Conservation (phyloP, 371 early-diverging fungal species). For the Batkoa obscura region DNA sequence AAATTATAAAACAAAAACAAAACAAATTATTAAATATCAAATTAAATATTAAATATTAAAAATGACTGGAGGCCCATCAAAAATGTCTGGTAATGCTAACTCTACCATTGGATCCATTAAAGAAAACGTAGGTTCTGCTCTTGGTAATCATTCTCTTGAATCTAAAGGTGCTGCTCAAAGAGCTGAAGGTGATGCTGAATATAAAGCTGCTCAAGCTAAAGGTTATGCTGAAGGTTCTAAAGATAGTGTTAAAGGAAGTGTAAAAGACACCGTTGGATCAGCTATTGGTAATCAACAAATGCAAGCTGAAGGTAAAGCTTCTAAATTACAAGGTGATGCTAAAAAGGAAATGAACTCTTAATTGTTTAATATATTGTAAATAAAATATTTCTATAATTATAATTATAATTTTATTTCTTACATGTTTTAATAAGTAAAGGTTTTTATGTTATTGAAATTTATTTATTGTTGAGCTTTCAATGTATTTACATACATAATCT, state of each 20-base stretch:
- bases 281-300: slow-evolving; percentile 16
- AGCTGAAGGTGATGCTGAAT: slow-evolving; percentile 11
- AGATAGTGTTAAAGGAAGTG: slow-evolving; percentile 17
- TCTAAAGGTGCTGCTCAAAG: slow-evolving; percentile 13
- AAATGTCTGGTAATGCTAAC: slow-evolving; percentile 8
- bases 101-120: slow-evolving; percentile 13
- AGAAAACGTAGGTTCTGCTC: slow-evolving; percentile 11
- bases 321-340: slow-evolving; percentile 16
- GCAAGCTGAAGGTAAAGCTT: slow-evolving; percentile 19
- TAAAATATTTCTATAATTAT: no score
- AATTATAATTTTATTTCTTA: no score
- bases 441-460: no score
- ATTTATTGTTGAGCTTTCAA: no score
- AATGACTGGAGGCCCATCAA: slow-evolving; percentile 3
- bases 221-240: slow-evolving; percentile 9
- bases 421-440: no score
- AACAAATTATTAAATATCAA: no score
- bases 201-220: slow-evolving; percentile 9
- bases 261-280: slow-evolving; percentile 20
- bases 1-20: no score
- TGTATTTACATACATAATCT: no score
- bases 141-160: slow-evolving; percentile 9
- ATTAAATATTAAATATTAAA: no score
- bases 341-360: slow-evolving; percentile 6
- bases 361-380: no score